Conservation (phyloP, 192 early-diverging fungal genomes). For the Geranomyces variabilis region DNA sequence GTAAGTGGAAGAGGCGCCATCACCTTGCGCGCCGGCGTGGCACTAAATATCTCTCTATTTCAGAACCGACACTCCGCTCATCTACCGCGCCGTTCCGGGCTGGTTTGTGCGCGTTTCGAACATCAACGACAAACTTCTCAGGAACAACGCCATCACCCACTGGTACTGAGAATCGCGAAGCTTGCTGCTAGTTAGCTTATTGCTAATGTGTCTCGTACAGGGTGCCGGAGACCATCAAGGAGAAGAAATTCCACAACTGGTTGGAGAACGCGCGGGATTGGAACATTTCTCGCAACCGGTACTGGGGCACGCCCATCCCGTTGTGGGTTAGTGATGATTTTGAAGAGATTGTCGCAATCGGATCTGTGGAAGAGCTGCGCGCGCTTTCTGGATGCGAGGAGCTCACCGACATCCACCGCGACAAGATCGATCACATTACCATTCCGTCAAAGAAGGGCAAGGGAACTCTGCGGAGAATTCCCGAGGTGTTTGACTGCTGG, state of each 20-base stretch:
- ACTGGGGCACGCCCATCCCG: conserved; percentile 99
- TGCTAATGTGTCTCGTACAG: conserved; percentile 21
- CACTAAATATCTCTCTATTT: not conserved
- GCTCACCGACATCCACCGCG: conserved; percentile 94
- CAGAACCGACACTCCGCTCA: conserved; percentile 89
- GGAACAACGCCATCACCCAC: conserved; percentile 82
- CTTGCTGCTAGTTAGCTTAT: not conserved
- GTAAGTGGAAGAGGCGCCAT: conserved; percentile 4
- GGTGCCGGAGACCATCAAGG: conserved; percentile 94
- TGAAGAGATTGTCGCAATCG: conserved; percentile 86
- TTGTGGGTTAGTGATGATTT: conserved; percentile 95
- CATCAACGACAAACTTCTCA: conserved; percentile 81
- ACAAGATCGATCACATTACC: conserved; percentile 94
- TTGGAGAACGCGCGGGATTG: conserved; percentile 94
- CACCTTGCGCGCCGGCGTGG: too few relatives aligned
- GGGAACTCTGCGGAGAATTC: conserved; percentile 80
- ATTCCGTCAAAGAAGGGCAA: conserved; percentile 92
- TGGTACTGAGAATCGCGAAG: conserved; percentile 58
- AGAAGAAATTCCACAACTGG: conserved; percentile 98
- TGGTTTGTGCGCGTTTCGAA: conserved; percentile 96
- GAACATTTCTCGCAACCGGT: conserved; percentile 96
- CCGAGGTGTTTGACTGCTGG: conserved; percentile 99
- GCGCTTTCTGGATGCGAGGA: conserved; percentile 77
- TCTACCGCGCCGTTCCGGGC: conserved; percentile 94
- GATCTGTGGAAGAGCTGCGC: conserved; percentile 88